These are phyloP conservation scores for Talaromyces sp. DNA, from an alignment of 2,329 filamentous ascomycete species.

Conservation along the genomic window DNA sequence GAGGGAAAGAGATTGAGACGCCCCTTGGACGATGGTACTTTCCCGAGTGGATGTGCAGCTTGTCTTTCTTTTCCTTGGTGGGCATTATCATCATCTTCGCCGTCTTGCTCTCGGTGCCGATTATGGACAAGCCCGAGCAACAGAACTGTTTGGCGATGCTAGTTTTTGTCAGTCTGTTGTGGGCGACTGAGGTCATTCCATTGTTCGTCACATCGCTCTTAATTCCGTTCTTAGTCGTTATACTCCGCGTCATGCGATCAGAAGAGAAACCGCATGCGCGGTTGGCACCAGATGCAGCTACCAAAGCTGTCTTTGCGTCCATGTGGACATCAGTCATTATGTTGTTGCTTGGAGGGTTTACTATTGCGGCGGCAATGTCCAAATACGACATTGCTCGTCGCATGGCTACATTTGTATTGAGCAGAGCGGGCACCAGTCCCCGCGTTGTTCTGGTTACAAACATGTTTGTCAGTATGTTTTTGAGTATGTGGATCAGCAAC, in stretches of 20 bases:
- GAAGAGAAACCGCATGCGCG: conserved; percentile 67
- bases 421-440: conserved; percentile 90
- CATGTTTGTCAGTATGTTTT: conserved; percentile 97
- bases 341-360: conserved; percentile 93
- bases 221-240: conserved; percentile 87
- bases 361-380: conserved; percentile 86
- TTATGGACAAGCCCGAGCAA: conserved; percentile 83
- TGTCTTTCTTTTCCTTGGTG: conserved; percentile 73
- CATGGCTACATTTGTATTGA: conserved; percentile 91
- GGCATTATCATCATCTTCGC: conserved; percentile 69
- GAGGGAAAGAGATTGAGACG: conserved; percentile 69
- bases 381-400: conserved; percentile 98
- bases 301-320: conserved; percentile 79
- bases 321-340: conserved; percentile 99
- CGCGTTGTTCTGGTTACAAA: conserved; percentile 88
- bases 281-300: conserved; percentile 74
- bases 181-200: conserved; percentile 96
- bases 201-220: conserved; percentile 93
- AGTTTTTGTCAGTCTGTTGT: conserved; percentile 86
- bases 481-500: conserved; percentile 99
- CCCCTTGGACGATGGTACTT: conserved; percentile 73
- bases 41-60: conserved; percentile 78
- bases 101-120: conserved; percentile 68
- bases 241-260: conserved; percentile 76
- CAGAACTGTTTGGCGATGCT: conserved; percentile 95